Base-by-base conservation (phyloP, 2,329 filamentous ascomycete genomes). In the Clarireedia sp. region DNA sequence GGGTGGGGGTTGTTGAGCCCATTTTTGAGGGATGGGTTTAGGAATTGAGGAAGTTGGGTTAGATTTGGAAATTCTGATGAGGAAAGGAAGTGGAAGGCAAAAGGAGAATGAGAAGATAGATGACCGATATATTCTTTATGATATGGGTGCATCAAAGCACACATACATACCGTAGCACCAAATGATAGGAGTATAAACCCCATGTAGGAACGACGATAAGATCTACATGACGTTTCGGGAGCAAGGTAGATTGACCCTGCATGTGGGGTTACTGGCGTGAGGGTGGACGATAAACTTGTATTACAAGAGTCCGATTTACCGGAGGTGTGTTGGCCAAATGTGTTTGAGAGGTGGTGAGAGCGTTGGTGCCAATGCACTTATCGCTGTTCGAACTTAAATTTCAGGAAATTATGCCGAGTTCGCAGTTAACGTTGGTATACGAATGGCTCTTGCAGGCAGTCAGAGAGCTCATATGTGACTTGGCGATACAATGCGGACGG, bases 1-100 rank as follows among this genome's bases (percentile, higher is more conserved):
- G 4, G 66, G 58, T n/a, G 58, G 47, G 47, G 9, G 47, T 38
- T 38, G 33, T 21, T 43, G 37, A 51, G 26, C 21, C 37, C 48
- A 51, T 43, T 21, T 16, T 41, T 49, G 7, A 6, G 23, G 5
- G 14, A 23, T 5, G 24, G 8, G 6, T 38, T 38, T 49, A 6
- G n/a, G n/a, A 5, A 38, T 37, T 2, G 14, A 10, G 14, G 23
- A 12, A 10, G n/a, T 29, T 3, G 5, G 12, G n/a, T 37, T n/a
- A 8, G 2, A 19, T 26, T 26, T 26, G 10, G 3, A 12, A 33
- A 33, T 12, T 12, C 9, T 33, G 10, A 43, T 9, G 10, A 7
- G 38, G 16, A 8, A 51, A 43, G 6, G 2, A 16, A 19, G 2
- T 17, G n/a, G 29, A 14, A 16, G 9, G 16, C n/a, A n/a, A n/a